These are phyloP conservation scores for Venturia aucupariae DNA, from an alignment of 2,329 filamentous ascomycete genomes.

Conservation along the genomic window DNA sequence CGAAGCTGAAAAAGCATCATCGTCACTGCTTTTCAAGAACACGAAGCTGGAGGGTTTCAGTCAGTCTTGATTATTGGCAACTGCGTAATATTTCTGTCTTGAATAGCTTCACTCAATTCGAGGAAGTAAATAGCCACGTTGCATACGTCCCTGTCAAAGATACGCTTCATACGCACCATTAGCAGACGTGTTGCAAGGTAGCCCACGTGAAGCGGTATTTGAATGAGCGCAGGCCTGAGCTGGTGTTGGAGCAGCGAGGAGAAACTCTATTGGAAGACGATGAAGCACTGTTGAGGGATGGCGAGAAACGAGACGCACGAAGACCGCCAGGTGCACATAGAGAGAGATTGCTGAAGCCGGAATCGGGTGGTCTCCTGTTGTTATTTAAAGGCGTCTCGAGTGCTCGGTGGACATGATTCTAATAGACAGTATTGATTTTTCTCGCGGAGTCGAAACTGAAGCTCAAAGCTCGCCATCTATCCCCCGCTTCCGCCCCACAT, in stretches of 20 bases:
- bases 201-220: neutral
- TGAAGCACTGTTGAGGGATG: neutral
- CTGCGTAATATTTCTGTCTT: neutral
- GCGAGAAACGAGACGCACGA: neutral
- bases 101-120: neutral
- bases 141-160: neutral
- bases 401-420: neutral
- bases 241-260: neutral
- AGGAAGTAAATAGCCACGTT: neutral
- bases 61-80: neutral
- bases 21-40: neutral
- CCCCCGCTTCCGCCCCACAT: neutral
- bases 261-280: neutral
- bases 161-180: neutral
- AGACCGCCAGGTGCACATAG: neutral
- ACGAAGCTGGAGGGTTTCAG: neutral
- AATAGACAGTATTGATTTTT: too few species aligned
- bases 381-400: neutral
- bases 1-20: neutral
- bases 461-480: too few species aligned
- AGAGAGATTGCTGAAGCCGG: neutral
- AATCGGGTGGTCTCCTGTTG: neutral
- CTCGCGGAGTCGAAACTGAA: too few species aligned
- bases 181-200: neutral
- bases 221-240: neutral